These are phyloP conservation scores for Tulasnella calospora DNA, from an alignment of 768 basidiomycete genomes.

Conservation along the genomic window DNA sequence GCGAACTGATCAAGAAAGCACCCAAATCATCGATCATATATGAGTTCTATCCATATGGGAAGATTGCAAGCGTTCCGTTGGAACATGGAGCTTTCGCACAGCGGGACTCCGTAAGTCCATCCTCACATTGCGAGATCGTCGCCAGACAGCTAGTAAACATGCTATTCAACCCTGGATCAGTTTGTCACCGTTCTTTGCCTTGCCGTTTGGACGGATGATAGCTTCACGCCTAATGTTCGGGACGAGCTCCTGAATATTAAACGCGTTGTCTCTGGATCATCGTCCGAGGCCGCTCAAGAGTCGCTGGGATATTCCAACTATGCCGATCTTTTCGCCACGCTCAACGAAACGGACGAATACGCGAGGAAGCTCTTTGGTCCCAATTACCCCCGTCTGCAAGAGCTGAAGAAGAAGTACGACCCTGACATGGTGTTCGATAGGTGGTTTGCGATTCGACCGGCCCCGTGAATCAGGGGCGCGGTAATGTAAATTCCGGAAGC, in stretches of 20 bases:
- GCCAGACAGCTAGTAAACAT: not conserved
- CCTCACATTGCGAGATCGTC: not conserved
- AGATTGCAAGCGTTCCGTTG: slow-evolving; percentile 6
- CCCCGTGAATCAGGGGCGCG: not conserved
- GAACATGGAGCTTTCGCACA: slow-evolving; percentile 16
- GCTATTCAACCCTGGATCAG: not conserved
- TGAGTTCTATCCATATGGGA: slow-evolving; percentile 9
- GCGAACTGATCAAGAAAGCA: not conserved
- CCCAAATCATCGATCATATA: not conserved
- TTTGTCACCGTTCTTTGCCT: not conserved
- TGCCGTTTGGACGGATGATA: not conserved
- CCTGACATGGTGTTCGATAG: slow-evolving; percentile 27
- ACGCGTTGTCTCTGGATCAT: not conserved
- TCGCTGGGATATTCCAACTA: slow-evolving; percentile 16
- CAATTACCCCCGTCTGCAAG: slow-evolving; percentile 25
- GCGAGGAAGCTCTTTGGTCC: slow-evolving; percentile 19
- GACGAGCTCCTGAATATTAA: not conserved
- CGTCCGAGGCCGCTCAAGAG: not conserved
- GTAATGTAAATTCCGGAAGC: not conserved
- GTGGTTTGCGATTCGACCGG: slow-evolving; percentile 28
- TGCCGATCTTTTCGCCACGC: not conserved
- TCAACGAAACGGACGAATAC: slow-evolving; percentile 12
- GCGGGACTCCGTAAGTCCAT: not conserved
- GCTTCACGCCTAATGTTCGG: not conserved
- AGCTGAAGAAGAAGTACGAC: slow-evolving; percentile 28